Conservation (phyloP, 495 filamentous ascomycete genomes). For the Paragyromitra xinjiangensis region DNA sequence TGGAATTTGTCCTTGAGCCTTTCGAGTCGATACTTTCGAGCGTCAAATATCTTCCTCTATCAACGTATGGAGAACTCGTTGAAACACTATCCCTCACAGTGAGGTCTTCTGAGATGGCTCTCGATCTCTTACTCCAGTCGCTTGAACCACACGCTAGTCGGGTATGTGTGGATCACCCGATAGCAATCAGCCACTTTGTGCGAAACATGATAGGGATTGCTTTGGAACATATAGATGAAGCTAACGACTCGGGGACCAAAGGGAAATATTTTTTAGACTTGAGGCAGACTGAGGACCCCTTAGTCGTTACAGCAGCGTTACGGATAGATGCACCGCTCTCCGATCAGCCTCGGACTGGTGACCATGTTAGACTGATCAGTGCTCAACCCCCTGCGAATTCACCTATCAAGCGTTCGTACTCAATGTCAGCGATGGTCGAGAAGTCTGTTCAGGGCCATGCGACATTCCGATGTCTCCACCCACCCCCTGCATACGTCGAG, state of each 20-base stretch:
- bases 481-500: constrained; percentile 59
- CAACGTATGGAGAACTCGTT: constrained; percentile 51
- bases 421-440: constrained; percentile 61
- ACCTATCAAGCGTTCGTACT: constrained; percentile 53
- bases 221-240: constrained; percentile 64
- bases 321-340: constrained; percentile 60
- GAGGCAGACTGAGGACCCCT: constrained; percentile 18
- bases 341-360: constrained; percentile 56
- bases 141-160: constrained; percentile 57
- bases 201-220: constrained; percentile 62
- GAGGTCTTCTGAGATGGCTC: constrained; percentile 59
- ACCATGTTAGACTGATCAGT: constrained; percentile 61
- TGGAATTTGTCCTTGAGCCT: constrained; percentile 60
- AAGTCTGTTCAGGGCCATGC: constrained; percentile 59
- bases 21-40: constrained; percentile 59
- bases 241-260: constrained; percentile 55
- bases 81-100: constrained; percentile 62
- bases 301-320: constrained; percentile 57
- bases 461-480: constrained; percentile 62
- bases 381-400: constrained; percentile 60
- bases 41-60: constrained; percentile 55
- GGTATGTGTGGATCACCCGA: constrained; percentile 50
- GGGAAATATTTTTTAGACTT: constrained; percentile 39
- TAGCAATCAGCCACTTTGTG: constrained; percentile 58
- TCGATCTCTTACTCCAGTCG: constrained; percentile 62